Percentiles rank a stretch among this genome's conserved stretches.
Conservation (phyloP, 2,329 filamentous ascomycete genomes). For the Lachnellula arida region DNA sequence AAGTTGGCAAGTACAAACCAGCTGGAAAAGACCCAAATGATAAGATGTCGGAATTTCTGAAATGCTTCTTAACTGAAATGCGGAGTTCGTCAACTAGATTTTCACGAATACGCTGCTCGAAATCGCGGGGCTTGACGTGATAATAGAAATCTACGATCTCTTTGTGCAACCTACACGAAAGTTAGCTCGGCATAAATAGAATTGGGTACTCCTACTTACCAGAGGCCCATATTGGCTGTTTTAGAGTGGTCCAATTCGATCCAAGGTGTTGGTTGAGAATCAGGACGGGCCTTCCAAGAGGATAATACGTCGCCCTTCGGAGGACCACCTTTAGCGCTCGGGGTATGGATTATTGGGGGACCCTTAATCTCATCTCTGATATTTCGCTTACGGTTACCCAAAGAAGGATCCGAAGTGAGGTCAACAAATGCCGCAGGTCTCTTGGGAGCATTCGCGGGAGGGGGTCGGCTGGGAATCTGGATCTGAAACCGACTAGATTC, state of each 20-base stretch:
- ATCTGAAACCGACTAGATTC: neutral
- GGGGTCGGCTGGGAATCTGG: neutral
- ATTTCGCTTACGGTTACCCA: constrained; percentile 71
- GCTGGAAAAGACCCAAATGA: constrained; percentile 94
- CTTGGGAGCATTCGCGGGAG: constrained; percentile 2
- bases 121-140: constrained; percentile 70
- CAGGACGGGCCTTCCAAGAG: constrained; percentile 38
- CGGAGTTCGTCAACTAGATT: constrained; percentile 68
- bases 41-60: constrained; percentile 55
- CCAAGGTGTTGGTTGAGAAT: constrained; percentile 58
- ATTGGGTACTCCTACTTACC: constrained; percentile 41
- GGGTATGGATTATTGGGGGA: constrained; percentile 25
- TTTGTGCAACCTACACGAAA: constrained; percentile 66
- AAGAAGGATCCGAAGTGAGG: constrained; percentile 37
- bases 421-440: constrained; percentile 11
- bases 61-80: constrained; percentile 50
- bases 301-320: constrained; percentile 32
- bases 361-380: constrained; percentile 57
- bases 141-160: constrained; percentile 88
- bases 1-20: constrained; percentile 67
- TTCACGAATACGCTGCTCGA: constrained; percentile 70
- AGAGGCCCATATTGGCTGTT: constrained; percentile 48
- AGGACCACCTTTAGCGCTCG: constrained; percentile 9
- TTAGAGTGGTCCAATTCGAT: constrained; percentile 48
- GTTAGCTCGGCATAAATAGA: constrained; percentile 16